Evolutionary conservation across 2,329 filamentous ascomycete species (phyloP), one percentile per base, ranked within the genome.

Genomic region (Ceratocystiopsis minuta): DNA sequence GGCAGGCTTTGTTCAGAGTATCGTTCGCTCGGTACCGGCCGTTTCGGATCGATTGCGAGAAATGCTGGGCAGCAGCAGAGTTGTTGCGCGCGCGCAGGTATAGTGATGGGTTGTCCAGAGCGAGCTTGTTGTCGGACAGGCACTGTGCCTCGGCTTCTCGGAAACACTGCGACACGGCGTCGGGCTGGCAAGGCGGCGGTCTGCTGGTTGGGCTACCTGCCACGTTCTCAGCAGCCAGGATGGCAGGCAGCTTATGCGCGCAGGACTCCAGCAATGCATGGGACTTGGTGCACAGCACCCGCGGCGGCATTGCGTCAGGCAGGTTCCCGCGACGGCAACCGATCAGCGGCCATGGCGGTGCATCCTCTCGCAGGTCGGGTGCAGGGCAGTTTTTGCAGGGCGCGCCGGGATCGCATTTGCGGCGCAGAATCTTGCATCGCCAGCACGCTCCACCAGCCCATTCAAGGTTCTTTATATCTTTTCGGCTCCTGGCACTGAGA

Each of bases 401-500:
- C 17, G 42, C 47, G 4, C 50, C 52, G 0, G 53, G 50, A 20
- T 55, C 53, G 36, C 54, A 56, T 48, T 55, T 42, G 1, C 54
- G 51, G 3, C 53, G 48, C 3, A 56, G 48, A 2, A 55, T 54
- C 40, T 54, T 54, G 46, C 54, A 56, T 16, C 54, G 48, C 54
- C 54, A 56, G 36, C 54, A 56, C 5, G 54, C 54, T 14, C 54
- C 54, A 10, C 53, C 53, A 1, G 47, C 53, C 24, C 45, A 50
- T 34, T 56, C 54, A 2, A 56, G 41, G 2, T 49, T 51, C 28
- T 51, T 51, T 45, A 56, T 56, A 36, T 52, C 53, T 10, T 52
- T 51, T 5, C 54, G 50, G 35, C 53, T 52, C 33, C 51, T 51
- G 14, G 52, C 52, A 11, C 48, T 55, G 6, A 56, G 48, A 0